A percentile compares a stretch with the other conserved stretches of the same genome.
These are phyloP conservation scores for Argentina anserina DNA, from an alignment of 306 rosid genomes.

Conservation along the genomic window DNA sequence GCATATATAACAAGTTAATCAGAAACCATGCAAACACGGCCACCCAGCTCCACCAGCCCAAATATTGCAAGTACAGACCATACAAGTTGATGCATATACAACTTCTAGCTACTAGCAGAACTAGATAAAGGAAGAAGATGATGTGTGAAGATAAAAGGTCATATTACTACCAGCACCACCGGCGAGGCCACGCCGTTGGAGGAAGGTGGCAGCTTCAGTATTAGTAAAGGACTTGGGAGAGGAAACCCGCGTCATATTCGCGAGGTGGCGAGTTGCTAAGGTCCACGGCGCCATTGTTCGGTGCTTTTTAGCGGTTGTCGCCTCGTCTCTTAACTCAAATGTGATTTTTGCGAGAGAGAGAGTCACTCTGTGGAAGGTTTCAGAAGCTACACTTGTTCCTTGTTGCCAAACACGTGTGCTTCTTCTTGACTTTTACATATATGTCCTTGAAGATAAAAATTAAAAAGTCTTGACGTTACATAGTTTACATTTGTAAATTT, in stretches of 20 bases:
- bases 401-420: no score
- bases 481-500: no score
- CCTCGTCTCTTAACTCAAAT: background rate
- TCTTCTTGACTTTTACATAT: no score
- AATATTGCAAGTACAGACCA: background rate
- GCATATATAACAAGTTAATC: no score
- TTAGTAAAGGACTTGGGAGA: constrained; percentile 27
- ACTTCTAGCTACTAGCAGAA: background rate
- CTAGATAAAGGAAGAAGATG: background rate
- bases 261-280: constrained; percentile 36
- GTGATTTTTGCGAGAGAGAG: background rate
- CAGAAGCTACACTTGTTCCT: constrained; percentile 11
- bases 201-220: constrained; percentile 24
- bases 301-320: background rate
- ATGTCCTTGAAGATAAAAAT: no score
- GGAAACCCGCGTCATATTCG: constrained; percentile 32
- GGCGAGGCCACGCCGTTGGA: constrained; percentile 52
- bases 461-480: no score
- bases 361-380: background rate
- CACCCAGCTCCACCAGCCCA: background rate
- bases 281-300: constrained; percentile 49
- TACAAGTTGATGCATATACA: background rate
- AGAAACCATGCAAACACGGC: background rate
- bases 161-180: constrained; percentile 34
- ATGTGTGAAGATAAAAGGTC: background rate